phyloP scores from a whole-genome alignment of 768 basidiomycete genomes.

The Clavulina sp. region DNA sequence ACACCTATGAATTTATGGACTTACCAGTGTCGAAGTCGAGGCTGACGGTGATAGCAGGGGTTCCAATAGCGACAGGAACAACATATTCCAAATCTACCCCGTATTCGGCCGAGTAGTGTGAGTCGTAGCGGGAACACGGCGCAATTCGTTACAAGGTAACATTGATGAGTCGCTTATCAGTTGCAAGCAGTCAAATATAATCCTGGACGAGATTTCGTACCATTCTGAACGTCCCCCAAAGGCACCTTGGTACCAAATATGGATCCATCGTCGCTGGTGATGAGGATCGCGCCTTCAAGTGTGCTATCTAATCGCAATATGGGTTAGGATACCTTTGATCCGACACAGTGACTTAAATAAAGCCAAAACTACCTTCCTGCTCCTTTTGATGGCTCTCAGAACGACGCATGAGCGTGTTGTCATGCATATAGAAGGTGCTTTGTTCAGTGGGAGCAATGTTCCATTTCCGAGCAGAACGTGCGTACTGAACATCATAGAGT shows the following conservation, averaged over 20 bases:
- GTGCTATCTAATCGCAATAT: neutral
- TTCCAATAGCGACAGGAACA: slow-evolving; percentile 6
- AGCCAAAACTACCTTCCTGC: neutral
- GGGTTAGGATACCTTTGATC: neutral
- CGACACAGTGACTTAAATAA: neutral
- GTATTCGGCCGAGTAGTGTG: neutral
- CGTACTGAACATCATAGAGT: neutral
- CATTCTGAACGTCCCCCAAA: slow-evolving; percentile 4
- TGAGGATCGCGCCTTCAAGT: neutral
- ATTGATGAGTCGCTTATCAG: too few species aligned
- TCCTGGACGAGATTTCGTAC: neutral
- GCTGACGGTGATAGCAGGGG: neutral
- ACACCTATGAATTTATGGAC: neutral
- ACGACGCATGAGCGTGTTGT: neutral
- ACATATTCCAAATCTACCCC: slow-evolving; percentile 6
- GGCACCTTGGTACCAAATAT: slow-evolving; percentile 14
- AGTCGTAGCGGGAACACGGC: neutral
- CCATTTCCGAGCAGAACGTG: slow-evolving; percentile 6
- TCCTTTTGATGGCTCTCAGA: neutral
- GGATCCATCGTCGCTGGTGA: slow-evolving; percentile 11
- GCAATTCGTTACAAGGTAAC: too few species aligned
- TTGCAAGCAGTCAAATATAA: neutral
- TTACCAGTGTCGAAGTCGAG: slow-evolving; percentile 7
- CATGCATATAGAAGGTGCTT: neutral
- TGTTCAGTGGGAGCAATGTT: slow-evolving; percentile 1